Base-by-base conservation (phyloP, 2,329 filamentous ascomycete genomes). In the Pseudogymnoascus sp. region DNA sequence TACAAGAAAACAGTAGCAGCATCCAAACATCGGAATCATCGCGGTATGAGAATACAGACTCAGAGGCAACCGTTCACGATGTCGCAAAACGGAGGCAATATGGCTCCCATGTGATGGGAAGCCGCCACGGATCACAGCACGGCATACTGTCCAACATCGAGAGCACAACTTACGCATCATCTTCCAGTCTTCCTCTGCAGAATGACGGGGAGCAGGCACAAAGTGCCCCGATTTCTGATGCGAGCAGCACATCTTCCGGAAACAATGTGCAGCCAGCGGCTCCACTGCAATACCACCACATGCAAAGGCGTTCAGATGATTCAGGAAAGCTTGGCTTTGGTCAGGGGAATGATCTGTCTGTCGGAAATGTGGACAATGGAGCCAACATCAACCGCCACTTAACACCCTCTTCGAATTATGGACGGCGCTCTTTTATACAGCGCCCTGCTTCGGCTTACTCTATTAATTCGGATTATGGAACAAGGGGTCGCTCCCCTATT, bases 381-480 rank as follows among this genome's bases (percentile, higher is more conserved):
- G 73, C 76, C 2, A 75, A 76, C 35, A 79, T 83, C 63, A 83
- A 84, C 65, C 84, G 85, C 54, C 84, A 87, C 71, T 75, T 90
- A 36, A 85, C 85, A 2, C 85, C 82, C 24, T 84, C 74, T 47
- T 80, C 81, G 10, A 76, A 78, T 68, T 60, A 77, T 62, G 77
- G 81, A 66, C 77, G 79, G 68, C 76, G 84, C 69, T 84, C 78
- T 63, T 84, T 83, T 11, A 71, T 88, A 64, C 81, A 82, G 40
- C 82, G 92, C 59, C 92, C 92, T 4, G 81, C 81, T 24, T 96
- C 92, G 10, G 79, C 87, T 4, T 92, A 92, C 73, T 94, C 90
- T 2, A 79, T 83, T 11, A 82, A 83, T 57, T 91, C 89, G 13
- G 91, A 96, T 57, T 75, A 84, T 64, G 82, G 81, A 29, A 75